A percentile compares a stretch with the other conserved stretches of the same genome.
Conservation (phyloP, 2,329 filamentous ascomycete genomes). For the Phaeosphaeriaceae sp. region DNA sequence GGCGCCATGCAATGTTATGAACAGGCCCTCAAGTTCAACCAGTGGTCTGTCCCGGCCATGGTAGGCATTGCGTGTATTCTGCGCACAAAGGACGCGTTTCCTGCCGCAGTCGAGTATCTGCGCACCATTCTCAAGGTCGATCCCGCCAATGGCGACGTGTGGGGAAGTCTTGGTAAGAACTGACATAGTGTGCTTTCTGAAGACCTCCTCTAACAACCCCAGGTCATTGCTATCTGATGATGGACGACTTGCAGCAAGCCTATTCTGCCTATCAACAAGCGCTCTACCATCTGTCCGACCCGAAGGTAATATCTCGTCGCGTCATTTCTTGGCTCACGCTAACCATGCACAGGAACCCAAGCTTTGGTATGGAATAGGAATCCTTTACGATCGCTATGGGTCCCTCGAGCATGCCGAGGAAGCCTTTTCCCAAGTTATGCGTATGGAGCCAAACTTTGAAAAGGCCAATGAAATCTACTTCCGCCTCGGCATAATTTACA, state of each 20-base stretch:
- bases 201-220: conserved; percentile 19
- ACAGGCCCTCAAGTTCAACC: conserved; percentile 84
- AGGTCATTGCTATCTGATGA: conserved; percentile 99
- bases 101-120: conserved; percentile 91
- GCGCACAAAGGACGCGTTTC: conserved; percentile 89
- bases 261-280: conserved; percentile 97
- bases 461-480: conserved; percentile 99
- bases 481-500: conserved; percentile 98
- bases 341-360: conserved; percentile 75
- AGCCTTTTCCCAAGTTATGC: conserved; percentile 98
- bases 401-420: conserved; percentile 97
- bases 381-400: conserved; percentile 94
- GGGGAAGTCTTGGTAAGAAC: conserved; percentile 84
- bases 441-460: conserved; percentile 96
- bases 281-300: conserved; percentile 87
- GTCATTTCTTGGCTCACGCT: conserved; percentile 1
- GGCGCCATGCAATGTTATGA: conserved; percentile 92
- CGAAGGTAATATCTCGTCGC: conserved; percentile 69
- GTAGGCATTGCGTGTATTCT: conserved; percentile 92
- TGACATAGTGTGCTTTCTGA: conserved; percentile 5
- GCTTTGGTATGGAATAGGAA: conserved; percentile 98
- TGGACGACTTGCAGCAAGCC: conserved; percentile 95
- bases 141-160: conserved; percentile 87
- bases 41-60: conserved; percentile 88
- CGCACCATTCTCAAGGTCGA: conserved; percentile 91